These are phyloP conservation scores for Coemansia sp. DNA, from an alignment of 192 early-diverging fungal species.

Conservation along the genomic window DNA sequence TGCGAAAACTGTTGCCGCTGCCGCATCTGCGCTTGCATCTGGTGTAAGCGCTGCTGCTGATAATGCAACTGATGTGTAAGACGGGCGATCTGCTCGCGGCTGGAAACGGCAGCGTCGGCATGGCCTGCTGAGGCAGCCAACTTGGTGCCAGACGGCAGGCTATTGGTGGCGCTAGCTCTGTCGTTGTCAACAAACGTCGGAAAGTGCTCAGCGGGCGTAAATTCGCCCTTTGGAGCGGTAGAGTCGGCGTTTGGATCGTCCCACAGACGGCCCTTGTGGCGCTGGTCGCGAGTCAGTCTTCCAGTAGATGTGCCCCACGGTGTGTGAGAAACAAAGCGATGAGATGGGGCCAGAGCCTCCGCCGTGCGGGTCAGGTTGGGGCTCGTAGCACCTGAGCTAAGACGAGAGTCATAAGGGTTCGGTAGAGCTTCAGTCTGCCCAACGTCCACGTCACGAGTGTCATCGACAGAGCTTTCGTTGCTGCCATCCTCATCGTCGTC, in stretches of 20 bases:
- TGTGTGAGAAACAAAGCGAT: conserved; percentile 52
- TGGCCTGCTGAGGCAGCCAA: neutral
- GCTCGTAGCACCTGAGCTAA: conserved; percentile 39
- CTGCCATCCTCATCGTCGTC: conserved; percentile 12
- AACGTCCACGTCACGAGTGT: conserved; percentile 1
- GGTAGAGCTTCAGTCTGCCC: neutral
- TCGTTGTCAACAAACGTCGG: neutral
- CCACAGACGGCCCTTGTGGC: conserved; percentile 46
- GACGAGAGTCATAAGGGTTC: conserved; percentile 17
- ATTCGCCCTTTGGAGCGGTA: neutral
- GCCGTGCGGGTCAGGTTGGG: conserved; percentile 20
- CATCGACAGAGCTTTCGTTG: conserved; percentile 1
- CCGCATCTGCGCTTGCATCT: conserved; percentile 19
- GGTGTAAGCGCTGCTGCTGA: conserved; percentile 23
- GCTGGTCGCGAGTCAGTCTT: conserved; percentile 45
- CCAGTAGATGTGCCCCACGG: conserved; percentile 51
- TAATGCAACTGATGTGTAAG: conserved; percentile 15
- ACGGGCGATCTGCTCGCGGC: neutral
- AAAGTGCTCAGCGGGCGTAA: neutral
- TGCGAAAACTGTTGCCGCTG: conserved; percentile 16
- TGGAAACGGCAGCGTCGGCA: neutral
- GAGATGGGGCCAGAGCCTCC: conserved; percentile 36
- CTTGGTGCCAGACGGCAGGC: neutral
- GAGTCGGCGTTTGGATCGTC: conserved; percentile 24
- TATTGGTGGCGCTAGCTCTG: neutral